Percentiles rank a stretch among this genome's conserved stretches.
These are phyloP conservation scores for Phyllosticta paracitricarpa DNA, from an alignment of 2,329 filamentous ascomycete species.

Conservation along the genomic window DNA sequence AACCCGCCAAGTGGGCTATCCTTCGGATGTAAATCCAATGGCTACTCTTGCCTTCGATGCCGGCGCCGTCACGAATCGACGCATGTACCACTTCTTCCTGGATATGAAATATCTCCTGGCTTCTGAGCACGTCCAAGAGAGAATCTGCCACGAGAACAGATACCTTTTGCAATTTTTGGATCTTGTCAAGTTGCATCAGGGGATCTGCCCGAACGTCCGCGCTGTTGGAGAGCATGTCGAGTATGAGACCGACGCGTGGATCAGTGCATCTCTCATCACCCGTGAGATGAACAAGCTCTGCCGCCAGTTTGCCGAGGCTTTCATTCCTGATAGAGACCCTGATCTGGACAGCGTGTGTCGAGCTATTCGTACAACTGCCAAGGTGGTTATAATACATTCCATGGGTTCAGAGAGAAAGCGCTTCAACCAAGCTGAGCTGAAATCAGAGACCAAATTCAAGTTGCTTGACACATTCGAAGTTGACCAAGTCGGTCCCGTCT, in stretches of 20 bases:
- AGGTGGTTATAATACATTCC: conserved; percentile 79
- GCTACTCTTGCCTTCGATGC: conserved; percentile 88
- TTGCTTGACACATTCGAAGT: conserved; percentile 70
- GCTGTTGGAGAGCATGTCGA: conserved; percentile 94
- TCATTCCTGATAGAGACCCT: conserved; percentile 57
- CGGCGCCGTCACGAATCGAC: conserved; percentile 85
- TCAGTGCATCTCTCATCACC: conserved; percentile 87
- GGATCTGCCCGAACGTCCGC: conserved; percentile 87
- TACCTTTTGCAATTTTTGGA: conserved; percentile 94
- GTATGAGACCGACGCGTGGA: conserved; percentile 97
- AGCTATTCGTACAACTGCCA: conserved; percentile 66
- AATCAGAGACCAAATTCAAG: conserved; percentile 77
- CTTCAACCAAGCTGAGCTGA: conserved; percentile 81
- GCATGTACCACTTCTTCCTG: conserved; percentile 96
- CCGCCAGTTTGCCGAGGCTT: conserved; percentile 78
- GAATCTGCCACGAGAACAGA: conserved; percentile 69
- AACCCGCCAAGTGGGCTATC: conserved; percentile 88
- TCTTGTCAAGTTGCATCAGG: conserved; percentile 89
- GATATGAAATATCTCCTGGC: conserved; percentile 87
- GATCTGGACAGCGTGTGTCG: conserved; percentile 56
- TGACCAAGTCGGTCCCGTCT: conserved; percentile 36
- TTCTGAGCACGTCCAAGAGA: conserved; percentile 78
- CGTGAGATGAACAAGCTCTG: conserved; percentile 91
- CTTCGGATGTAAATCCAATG: conserved; percentile 74
- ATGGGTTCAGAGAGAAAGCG: conserved; percentile 78